Base-by-base conservation (phyloP, 1,284 basidiomycete genomes). In the Thelephora terrestris region DNA sequence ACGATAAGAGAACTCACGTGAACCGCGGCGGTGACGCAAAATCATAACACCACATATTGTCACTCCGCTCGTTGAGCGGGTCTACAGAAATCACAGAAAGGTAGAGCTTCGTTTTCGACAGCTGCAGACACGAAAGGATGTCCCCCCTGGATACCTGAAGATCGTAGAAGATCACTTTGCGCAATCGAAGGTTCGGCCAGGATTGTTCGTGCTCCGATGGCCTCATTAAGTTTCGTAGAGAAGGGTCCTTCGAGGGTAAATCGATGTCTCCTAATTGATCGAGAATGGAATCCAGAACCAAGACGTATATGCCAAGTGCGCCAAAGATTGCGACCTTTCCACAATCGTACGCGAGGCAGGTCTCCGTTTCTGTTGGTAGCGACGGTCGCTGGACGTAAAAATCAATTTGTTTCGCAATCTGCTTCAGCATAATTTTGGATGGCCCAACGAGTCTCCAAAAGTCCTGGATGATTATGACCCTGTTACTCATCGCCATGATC, bases 341-440 rank as follows among this genome's bases (percentile, higher is more conserved):
- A 43, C 71, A 58, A 43, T 76, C 76, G 35, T 74, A 74, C 0
- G 77, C 73, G 1, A 83, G 66, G 58, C 83, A 82, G 43, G 67
- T 9, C 25, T 27, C 25, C 9, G 25, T 12, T 59, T 1, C 72
- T 65, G 3, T 57, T 56, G 4, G 50, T 27, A 10, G 7, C 29
- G 3, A 50, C 32, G 52, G 43, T 21, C 50, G 46, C 52, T 58
- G 29, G 48, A 49, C 4, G 64, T 58, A 61, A 38, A 78, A 61
- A 45, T 74, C 68, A 14, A 79, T 55, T 46, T 71, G 69, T 7
- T 75, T 54, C 3, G 67, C 68, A 0, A 71, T 64, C 7, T 73
- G 39, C 39, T 18, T 2, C 6, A 23, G 17, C 17, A 5, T 42
- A 5, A 42, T 10, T 21, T 12, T 6, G 20, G 39, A 16, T 21